Percentiles rank a stretch among this genome's conserved stretches.
Conservation (phyloP, 2,329 filamentous ascomycete species). For the Leptosphaerulina australis region DNA sequence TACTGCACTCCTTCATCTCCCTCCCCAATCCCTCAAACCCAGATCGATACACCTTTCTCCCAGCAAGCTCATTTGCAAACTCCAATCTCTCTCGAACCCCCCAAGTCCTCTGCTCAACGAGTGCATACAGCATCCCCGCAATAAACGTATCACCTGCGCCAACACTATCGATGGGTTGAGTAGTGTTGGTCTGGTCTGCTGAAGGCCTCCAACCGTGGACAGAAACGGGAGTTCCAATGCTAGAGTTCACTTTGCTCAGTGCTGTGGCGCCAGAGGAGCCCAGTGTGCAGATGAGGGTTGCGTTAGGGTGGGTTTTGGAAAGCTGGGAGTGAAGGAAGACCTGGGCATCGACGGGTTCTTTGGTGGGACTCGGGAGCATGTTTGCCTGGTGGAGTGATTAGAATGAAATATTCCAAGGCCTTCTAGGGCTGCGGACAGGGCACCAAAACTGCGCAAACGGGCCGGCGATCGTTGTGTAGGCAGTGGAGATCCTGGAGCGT, state of each 20-base stretch:
- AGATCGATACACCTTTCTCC: slow-evolving; percentile 69
- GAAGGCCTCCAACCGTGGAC: slow-evolving; percentile 19
- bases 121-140: slow-evolving; percentile 70
- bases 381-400: neutral
- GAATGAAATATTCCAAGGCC: neutral
- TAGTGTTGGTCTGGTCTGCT: neutral
- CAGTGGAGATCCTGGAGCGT: too few species aligned
- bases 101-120: slow-evolving; percentile 62
- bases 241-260: slow-evolving; percentile 44
- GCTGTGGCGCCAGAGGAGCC: slow-evolving; percentile 60
- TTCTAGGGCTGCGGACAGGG: neutral
- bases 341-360: neutral
- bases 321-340: slow-evolving; percentile 44
- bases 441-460: too few species aligned
- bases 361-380: neutral
- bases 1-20: neutral
- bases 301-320: slow-evolving; percentile 45
- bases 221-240: slow-evolving; percentile 12
- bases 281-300: slow-evolving; percentile 64
- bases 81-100: slow-evolving; percentile 55
- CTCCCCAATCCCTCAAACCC: slow-evolving; percentile 58
- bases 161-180: slow-evolving; percentile 62
- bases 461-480: too few species aligned
- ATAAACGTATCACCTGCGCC: slow-evolving; percentile 79
- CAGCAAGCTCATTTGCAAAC: slow-evolving; percentile 71